phyloP scores from a whole-genome alignment of 23 red algal genomes.

The Gracilaria gracilis region DNA sequence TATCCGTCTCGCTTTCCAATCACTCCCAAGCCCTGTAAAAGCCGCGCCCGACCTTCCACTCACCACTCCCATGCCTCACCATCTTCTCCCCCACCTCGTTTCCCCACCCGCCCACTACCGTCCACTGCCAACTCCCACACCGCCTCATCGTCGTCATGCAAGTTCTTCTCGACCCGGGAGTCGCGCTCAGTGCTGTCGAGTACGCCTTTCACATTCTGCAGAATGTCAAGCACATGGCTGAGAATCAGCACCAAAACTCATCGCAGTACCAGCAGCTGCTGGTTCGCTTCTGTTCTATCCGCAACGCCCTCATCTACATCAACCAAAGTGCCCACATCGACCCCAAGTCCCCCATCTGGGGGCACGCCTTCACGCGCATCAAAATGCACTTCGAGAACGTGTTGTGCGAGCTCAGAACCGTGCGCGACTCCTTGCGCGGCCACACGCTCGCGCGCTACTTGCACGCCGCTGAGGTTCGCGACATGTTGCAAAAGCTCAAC shows the following conservation, averaged over 20 bases:
- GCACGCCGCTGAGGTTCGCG: background rate
- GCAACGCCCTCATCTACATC: constrained; percentile 7
- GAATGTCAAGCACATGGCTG: constrained; percentile 1
- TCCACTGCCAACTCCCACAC: background rate
- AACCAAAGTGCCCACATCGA: background rate
- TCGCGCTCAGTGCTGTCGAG: constrained; percentile 38
- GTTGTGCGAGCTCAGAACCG: background rate
- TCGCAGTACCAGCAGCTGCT: constrained; percentile 21
- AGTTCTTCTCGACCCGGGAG: background rate
- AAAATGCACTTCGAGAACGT: constrained; percentile 18
- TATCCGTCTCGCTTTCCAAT: background rate
- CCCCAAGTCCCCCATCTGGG: constrained; percentile 26
- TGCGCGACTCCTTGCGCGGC: background rate
- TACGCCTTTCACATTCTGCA: constrained; percentile 22
- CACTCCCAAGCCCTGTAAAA: background rate
- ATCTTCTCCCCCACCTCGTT: background rate
- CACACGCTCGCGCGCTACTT: background rate
- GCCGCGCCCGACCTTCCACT: background rate
- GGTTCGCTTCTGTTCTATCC: constrained; percentile 25
- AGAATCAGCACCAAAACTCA: constrained; percentile 29
- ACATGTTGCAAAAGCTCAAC: background rate
- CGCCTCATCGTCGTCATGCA: background rate
- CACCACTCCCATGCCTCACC: background rate
- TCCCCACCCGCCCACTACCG: no score
- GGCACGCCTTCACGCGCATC: constrained; percentile 16